phyloP scores from a whole-genome alignment of 2,329 filamentous ascomycete species.

The Ceratocystis lukuohia region DNA sequence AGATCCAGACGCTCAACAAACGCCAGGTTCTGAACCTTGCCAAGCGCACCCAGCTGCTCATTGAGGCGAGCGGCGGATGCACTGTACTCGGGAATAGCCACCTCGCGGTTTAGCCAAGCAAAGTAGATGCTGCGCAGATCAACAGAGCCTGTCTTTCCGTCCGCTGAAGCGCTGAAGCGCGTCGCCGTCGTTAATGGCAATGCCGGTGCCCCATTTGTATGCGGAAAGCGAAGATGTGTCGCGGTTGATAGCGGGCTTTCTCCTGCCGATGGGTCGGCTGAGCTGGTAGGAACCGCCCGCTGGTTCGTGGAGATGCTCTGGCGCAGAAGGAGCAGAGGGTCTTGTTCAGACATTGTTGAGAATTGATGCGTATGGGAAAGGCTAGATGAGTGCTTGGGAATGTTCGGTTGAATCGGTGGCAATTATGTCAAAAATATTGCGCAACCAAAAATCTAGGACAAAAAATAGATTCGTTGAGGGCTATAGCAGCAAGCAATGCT shows the following conservation, averaged over 20 bases:
- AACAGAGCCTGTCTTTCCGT: constrained; percentile 41
- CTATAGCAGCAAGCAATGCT: neutral
- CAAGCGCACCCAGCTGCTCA: constrained; percentile 52
- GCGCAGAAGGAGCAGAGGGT: constrained; percentile 73
- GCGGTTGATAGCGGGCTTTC: constrained; percentile 58
- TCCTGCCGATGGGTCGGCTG: constrained; percentile 47
- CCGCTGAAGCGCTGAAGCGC: constrained; percentile 64
- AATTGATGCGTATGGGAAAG: neutral
- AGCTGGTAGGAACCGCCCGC: constrained; percentile 60
- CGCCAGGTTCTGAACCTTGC: constrained; percentile 68
- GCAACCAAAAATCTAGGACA: neutral
- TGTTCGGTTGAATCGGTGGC: neutral
- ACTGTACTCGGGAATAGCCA: constrained; percentile 83
- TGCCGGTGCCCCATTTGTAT: constrained; percentile 37
- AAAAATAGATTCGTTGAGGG: neutral
- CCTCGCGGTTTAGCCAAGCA: constrained; percentile 87
- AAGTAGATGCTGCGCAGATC: constrained; percentile 93
- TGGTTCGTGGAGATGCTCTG: constrained; percentile 61
- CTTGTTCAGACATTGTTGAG: constrained; percentile 39
- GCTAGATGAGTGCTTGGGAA: neutral
- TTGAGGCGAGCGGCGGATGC: constrained; percentile 68
- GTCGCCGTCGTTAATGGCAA: constrained; percentile 62
- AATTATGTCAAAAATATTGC: neutral
- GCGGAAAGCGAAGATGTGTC: constrained; percentile 63
- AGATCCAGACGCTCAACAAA: constrained; percentile 88